Evolutionary conservation across 2,329 filamentous ascomycete genomes (phyloP), one percentile per base, ranked within the genome.

Genomic region (Ilyonectria sp.): DNA sequence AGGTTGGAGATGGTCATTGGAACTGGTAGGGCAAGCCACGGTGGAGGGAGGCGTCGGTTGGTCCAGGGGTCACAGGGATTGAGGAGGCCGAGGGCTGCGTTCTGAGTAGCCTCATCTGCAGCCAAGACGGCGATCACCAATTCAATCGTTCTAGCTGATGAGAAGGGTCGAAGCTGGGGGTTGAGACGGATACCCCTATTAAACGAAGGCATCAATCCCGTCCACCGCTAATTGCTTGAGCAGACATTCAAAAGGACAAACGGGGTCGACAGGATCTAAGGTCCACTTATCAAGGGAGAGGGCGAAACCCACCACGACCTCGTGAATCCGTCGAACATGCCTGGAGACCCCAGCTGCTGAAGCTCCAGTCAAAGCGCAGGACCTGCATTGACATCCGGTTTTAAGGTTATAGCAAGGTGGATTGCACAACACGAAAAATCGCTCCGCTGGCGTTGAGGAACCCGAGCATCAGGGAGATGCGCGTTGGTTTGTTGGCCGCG

Each of bases 381-480:
- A 50, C 60, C 43, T 49, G 44, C 19, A 33, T 33, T 37, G 23
- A 55, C 26, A n/a, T 50, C 40, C 52, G 19, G 53, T 46, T 43
- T 57, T 57, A 63, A 63, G 60, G 60, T 57, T 63, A 50, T 49
- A 37, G 50, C 33, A 44, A 43, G 26, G 35, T 43, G 33, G 53
- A 40, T 55, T 43, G 4, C 21, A 26, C 21, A 4, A 43, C 17
- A 19, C 53, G 13, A 43, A 19, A 26, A 55, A 29, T 23, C 40
- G 40, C 40, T n/a, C n/a, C 2, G 15, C 26, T 29, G 17, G 8
- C 35, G 33, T 26, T n/a, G 53, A 26, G 21, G 19, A 40, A n/a
- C 11, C 21, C 35, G 10, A 15, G 4, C 43, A 29, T 43, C 35
- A 43, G 53, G 50, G 50, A 21, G 50, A 35, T 17, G 49, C 17